A percentile compares a stretch with the other conserved stretches of the same genome.
Conservation (phyloP, 768 basidiomycete genomes). For the Lactifluus rugatus region DNA sequence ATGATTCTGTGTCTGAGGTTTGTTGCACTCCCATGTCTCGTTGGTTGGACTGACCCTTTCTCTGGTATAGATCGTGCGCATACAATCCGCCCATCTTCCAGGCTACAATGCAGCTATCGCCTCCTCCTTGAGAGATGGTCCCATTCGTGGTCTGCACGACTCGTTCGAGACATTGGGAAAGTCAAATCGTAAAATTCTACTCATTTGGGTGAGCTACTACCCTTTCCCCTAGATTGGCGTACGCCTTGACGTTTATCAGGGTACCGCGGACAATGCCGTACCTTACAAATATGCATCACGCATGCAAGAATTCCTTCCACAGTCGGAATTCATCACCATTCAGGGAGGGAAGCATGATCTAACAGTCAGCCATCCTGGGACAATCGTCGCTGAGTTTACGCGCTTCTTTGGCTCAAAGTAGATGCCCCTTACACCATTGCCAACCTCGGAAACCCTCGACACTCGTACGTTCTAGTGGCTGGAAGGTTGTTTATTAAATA, state of each 20-base stretch:
- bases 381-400: slow-evolving; percentile 11
- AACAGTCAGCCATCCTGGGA: slow-evolving; percentile 19
- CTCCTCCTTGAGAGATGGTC: slow-evolving; percentile 63
- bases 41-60: background rate
- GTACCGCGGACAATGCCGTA: slow-evolving; percentile 51
- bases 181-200: slow-evolving; percentile 40
- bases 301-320: slow-evolving; percentile 37
- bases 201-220: slow-evolving; percentile 50
- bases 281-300: slow-evolving; percentile 42
- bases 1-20: slow-evolving; percentile 26
- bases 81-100: slow-evolving; percentile 67
- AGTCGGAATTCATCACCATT: slow-evolving; percentile 38
- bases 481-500: background rate
- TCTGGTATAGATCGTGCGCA: slow-evolving; percentile 48
- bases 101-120: slow-evolving; percentile 72
- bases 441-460: slow-evolving; percentile 1
- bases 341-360: slow-evolving; percentile 45
- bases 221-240: background rate
- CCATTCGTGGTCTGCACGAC: slow-evolving; percentile 50
- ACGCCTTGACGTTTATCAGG: slow-evolving; percentile 27
- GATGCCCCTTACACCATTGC: background rate
- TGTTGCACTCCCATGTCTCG: background rate
- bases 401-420: slow-evolving; percentile 16
- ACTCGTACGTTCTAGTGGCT: background rate
- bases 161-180: slow-evolving; percentile 45